A percentile compares a stretch with the other conserved stretches of the same genome.
phyloP scores from a whole-genome alignment of 116 monocot species.

The Iris pallida region DNA sequence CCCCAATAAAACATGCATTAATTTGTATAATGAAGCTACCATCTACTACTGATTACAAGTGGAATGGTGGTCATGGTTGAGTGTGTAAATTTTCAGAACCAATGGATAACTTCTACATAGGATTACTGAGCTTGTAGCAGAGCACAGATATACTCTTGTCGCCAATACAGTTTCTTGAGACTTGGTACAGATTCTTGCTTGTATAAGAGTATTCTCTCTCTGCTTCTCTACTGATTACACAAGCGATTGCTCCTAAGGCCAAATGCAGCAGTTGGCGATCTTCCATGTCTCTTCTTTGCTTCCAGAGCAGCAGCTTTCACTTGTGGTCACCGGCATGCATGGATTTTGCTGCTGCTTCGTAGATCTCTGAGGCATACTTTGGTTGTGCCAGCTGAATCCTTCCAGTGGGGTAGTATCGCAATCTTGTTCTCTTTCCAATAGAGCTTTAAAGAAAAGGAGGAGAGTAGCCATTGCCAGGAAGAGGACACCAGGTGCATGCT shows the following conservation, averaged over 20 bases:
- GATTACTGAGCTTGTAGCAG: no score
- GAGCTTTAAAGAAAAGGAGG: slow-evolving; percentile 16
- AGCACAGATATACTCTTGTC: no score
- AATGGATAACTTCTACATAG: no score
- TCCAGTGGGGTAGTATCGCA: background rate
- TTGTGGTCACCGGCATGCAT: background rate
- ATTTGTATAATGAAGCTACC: background rate
- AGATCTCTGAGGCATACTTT: background rate
- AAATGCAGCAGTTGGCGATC: slow-evolving; percentile 14
- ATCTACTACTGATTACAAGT: background rate
- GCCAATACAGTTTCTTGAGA: background rate
- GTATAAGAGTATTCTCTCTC: background rate
- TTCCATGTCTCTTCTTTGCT: slow-evolving; percentile 11
- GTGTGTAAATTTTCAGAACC: no score
- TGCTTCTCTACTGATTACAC: background rate
- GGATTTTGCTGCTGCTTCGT: background rate
- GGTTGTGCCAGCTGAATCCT: background rate
- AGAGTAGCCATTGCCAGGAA: slow-evolving; percentile 20
- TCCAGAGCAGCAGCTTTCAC: background rate
- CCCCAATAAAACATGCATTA: background rate
- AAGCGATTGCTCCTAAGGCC: background rate
- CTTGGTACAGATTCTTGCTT: background rate
- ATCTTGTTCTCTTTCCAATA: slow-evolving; percentile 11
- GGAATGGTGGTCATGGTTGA: background rate
- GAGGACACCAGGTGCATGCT: background rate